A percentile compares a stretch with the other conserved stretches of the same genome.
Conservation (phyloP, 176 grass and related monocot species). For the Miscanthus lutarioriparius region DNA sequence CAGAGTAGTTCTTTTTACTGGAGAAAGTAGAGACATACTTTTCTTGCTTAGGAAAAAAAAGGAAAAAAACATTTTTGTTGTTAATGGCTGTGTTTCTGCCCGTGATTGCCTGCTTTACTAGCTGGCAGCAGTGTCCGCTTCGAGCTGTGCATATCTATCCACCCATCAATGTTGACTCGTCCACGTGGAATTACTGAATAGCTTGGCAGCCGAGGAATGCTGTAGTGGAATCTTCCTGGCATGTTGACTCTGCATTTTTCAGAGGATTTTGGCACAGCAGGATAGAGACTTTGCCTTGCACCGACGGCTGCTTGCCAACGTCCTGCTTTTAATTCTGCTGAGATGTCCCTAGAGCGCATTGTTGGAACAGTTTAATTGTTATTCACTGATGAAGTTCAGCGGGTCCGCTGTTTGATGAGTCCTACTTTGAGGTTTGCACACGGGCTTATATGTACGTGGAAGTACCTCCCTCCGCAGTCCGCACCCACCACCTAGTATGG, state of each 20-base stretch:
- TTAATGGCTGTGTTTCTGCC: constrained; percentile 4
- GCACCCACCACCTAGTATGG: background rate
- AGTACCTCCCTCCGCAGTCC: background rate
- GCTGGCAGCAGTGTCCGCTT: constrained; percentile 7
- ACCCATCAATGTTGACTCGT: constrained; percentile 8
- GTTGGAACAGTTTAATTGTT: constrained; percentile 13
- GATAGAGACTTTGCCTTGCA: constrained; percentile 25
- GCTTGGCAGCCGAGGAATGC: constrained; percentile 20
- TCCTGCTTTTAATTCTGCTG: constrained; percentile 32
- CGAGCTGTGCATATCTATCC: background rate
- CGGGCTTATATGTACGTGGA: background rate
- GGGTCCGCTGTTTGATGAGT: constrained; percentile 28
- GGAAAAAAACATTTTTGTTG: background rate
- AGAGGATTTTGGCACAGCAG: background rate
- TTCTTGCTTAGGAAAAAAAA: background rate
- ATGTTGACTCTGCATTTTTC: constrained; percentile 9
- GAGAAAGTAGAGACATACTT: background rate
- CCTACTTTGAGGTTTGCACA: constrained; percentile 31
- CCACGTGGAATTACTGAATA: constrained; percentile 28
- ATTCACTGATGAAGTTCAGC: constrained; percentile 26
- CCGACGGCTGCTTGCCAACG: constrained; percentile 35
- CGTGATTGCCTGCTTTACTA: constrained; percentile 44
- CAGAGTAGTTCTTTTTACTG: background rate
- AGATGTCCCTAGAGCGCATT: background rate
- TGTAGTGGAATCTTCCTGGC: constrained; percentile 25